Conservation (phyloP, 768 basidiomycete genomes). For the Phaffia tasmanica region DNA sequence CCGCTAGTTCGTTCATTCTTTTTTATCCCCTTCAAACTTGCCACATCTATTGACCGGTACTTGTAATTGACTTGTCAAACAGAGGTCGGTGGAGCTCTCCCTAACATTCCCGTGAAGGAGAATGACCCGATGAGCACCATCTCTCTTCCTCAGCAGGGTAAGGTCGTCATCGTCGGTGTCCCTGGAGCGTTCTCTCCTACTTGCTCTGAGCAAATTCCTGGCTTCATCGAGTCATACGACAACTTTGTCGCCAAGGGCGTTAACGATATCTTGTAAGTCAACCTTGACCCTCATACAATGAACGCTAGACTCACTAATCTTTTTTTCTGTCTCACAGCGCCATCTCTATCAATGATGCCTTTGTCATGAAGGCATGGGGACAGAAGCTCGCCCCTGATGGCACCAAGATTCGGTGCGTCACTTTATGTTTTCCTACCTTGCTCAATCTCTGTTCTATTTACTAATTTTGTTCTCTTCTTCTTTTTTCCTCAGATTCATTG, state of each 20-base stretch:
- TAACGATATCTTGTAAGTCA: constrained; percentile 18
- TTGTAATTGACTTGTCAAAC: neutral
- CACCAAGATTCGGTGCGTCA: constrained; percentile 21
- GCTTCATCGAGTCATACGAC: constrained; percentile 21
- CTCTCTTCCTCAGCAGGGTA: constrained; percentile 18
- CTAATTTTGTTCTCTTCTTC: neutral
- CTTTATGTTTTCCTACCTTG: neutral
- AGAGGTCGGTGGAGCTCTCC: constrained; percentile 21
- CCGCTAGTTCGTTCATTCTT: no score
- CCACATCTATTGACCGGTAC: neutral
- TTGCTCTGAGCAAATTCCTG: constrained; percentile 20
- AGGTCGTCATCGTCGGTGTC: constrained; percentile 25
- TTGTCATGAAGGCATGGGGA: constrained; percentile 24
- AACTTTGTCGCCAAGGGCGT: constrained; percentile 23
- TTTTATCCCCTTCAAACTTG: neutral
- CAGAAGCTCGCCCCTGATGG: constrained; percentile 24
- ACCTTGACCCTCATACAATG: neutral
- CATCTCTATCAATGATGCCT: constrained; percentile 20
- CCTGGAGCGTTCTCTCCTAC: constrained; percentile 23
- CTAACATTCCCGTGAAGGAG: constrained; percentile 23
- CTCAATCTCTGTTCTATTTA: neutral
- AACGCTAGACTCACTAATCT: neutral
- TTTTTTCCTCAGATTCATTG: constrained; percentile 15
- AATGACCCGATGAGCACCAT: constrained; percentile 16
- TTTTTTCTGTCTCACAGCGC: neutral